Percentiles rank a stretch among this genome's conserved stretches.
Evolutionary conservation across 257 asterid species (phyloP).

Genomic region (Nyctanthes arbortristis): DNA sequence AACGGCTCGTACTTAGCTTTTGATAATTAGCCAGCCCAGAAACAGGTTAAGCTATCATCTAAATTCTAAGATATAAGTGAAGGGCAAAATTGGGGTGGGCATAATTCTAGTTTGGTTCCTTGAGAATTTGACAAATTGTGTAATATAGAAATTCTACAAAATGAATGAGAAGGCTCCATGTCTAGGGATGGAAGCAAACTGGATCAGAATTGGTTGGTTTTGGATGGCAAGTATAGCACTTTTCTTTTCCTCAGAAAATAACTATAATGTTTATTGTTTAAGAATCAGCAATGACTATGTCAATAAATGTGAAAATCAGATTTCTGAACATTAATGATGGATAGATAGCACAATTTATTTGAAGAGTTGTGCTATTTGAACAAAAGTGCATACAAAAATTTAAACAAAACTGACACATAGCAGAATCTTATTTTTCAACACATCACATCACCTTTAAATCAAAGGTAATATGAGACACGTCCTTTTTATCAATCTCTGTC

Average conservation of each 20-base stretch:
- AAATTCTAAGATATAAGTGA: background rate
- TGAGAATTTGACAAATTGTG: no score
- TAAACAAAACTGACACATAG: no score
- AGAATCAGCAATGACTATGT: background rate
- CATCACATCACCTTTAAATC: no score
- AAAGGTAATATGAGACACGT: no score
- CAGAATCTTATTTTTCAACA: no score
- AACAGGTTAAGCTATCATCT: background rate
- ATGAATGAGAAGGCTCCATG: background rate
- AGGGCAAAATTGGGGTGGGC: background rate
- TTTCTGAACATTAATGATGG: background rate
- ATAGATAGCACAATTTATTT: background rate
- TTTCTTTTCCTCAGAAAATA: background rate
- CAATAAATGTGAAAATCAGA: background rate
- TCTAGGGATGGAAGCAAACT: background rate
- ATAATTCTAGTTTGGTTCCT: no score
- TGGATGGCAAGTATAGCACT: background rate
- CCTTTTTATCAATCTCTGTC: no score
- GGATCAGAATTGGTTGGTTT: background rate
- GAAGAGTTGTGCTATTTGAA: no score
- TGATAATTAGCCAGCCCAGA: background rate
- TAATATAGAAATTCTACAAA: no score
- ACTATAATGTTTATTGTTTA: background rate
- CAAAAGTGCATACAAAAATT: no score
- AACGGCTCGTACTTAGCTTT: background rate